phyloP scores from a whole-genome alignment of 805 yeast species.

The Wickerhamiella alocasiicola region DNA sequence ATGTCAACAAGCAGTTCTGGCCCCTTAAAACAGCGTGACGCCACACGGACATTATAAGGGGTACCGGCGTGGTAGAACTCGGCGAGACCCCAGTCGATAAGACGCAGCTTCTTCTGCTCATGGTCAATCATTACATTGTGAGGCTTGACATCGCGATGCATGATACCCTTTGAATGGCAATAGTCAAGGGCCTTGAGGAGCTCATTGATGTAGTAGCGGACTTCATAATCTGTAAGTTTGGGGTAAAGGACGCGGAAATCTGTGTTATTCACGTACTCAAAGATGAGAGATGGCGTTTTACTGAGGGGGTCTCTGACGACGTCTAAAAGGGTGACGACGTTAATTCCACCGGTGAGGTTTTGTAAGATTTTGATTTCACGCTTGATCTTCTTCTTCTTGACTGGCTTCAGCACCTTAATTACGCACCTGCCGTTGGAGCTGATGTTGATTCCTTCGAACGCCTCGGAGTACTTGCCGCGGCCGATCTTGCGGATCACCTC shows the following conservation, averaged over 20 bases:
- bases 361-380: constrained; percentile 80
- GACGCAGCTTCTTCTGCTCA: constrained; percentile 41
- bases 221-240: constrained; percentile 58
- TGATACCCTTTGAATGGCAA: constrained; percentile 86
- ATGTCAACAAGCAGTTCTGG: constrained; percentile 79
- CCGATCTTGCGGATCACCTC: constrained; percentile 79
- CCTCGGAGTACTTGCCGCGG: constrained; percentile 89
- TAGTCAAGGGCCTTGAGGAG: constrained; percentile 72
- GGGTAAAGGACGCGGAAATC: constrained; percentile 85
- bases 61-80: constrained; percentile 85
- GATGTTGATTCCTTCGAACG: constrained; percentile 65
- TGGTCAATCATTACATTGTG: constrained; percentile 93
- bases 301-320: constrained; percentile 73
- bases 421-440: constrained; percentile 54
- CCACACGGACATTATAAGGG: constrained; percentile 84
- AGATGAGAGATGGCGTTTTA: constrained; percentile 76
- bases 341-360: constrained; percentile 74
- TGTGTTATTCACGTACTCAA: constrained; percentile 71
- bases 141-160: constrained; percentile 91
- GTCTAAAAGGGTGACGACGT: constrained; percentile 61
- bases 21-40: constrained; percentile 83
- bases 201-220: constrained; percentile 73
- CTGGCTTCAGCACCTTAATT: constrained; percentile 86
- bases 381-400: constrained; percentile 81
- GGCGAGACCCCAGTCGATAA: constrained; percentile 92